Evolutionary conservation across 1,284 basidiomycete genomes (phyloP), one percentile per base, ranked within the genome.

Genomic region (Apiotrichum gracile): DNA sequence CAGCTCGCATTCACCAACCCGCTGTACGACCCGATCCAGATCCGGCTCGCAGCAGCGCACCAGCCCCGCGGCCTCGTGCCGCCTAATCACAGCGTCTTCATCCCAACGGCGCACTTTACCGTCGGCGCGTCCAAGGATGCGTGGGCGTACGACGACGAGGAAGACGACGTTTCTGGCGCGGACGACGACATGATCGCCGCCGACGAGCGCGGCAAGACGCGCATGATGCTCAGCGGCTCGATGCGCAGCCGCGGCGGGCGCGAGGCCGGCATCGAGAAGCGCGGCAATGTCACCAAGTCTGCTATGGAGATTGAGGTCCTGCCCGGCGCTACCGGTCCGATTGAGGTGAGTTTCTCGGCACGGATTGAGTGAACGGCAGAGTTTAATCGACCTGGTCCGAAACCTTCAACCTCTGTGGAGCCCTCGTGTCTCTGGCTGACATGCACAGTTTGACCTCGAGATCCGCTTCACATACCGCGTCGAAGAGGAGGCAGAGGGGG

Each of bases 1-100:
- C 89, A 92, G 54, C 79, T 97, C 22, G 84, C 88, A 1, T 80
- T 97, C 65, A 91, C 86, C 29, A 97, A 97, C 72, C 93, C 93
- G 3, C 78, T 97, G 19, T 94, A 93, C 65, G 93, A 97, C 67
- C 87, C 88, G 1, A 96, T 96, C 34, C 86, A 89, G 72, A 87
- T 96, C 38, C 81, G 87, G 10, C 74, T 97, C 83, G 27, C 61
- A 49, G 29, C 47, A 4, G 47, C 27, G 82, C 87, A 19, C 85
- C 89, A 65, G 78, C 83, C 52, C 76, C 83, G 66, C 19, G 68
- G 60, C 9, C 54, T 47, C 2, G 51, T 61, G 2, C 35, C 53
- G 17, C 33, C 59, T 3, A 64, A 62, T 29, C 56, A 60, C 35
- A 59, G 62, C 6, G 45, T 93, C 6, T 84, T 85, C 19, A 76